Evolutionary conservation across 805 yeast genomes (phyloP), one percentile per base, ranked within the genome.

Genomic region (Candida qinlingensis): DNA sequence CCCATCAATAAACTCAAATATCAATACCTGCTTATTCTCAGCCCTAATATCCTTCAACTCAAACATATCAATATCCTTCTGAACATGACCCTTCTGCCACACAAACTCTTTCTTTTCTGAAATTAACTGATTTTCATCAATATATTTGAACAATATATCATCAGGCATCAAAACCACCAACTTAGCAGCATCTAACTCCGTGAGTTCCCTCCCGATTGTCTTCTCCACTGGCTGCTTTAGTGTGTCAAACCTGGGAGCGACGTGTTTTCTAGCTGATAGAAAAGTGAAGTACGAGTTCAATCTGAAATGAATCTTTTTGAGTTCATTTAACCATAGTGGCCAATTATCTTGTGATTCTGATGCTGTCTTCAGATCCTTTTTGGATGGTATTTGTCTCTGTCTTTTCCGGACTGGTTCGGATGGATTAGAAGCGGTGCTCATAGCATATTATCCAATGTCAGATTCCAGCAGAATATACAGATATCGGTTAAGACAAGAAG

Each of bases 1-100:
- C 11, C 85, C 87, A 63, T 91, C 96, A 13, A 79, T 72, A 63
- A 91, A 87, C 54, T 85, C 91, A 60, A 91, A 85, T 1, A 87
- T 71, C 29, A 91, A 69, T 7, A 87, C 58, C 54, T 83, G 90
- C 25, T 74, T 71, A 0, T 71, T 63, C 9, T 60, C 61, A 5
- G 39, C 30, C 5, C 57, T 61, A 11, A 62, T 63, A 10, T 68
- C 68, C 51, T 77, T 74, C 25, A 80, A 65, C 41, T 77, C 71
- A 47, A 72, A 77, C 38, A 77, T 69, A 59, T 79, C 85, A 9
- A 69, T 66, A 38, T 79, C 81, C 41, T 78, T 76, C 56, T 80
- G 84, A 38, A 78, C 71, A 44, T 70, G 81, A 3, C 85, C 86
- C 40, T 65, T 62, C 4, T 66, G 63, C 54, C 66, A 69, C 40